Percentiles rank a stretch among this genome's conserved stretches.
These are phyloP conservation scores for Ceratobasidium sp. DNA, from an alignment of 1,284 basidiomycete genomes.

Conservation along the genomic window DNA sequence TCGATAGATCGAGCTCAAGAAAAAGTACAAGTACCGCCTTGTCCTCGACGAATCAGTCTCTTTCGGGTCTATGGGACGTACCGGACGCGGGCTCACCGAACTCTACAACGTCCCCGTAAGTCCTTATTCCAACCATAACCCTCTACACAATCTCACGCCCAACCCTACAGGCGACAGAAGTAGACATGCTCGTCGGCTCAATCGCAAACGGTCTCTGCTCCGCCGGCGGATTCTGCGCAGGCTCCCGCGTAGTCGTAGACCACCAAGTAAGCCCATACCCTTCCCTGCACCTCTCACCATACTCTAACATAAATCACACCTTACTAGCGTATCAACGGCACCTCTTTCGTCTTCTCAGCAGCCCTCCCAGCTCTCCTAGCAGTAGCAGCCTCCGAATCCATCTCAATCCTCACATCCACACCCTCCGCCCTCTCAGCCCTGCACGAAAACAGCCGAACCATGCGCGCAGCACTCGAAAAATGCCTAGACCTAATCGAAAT, in stretches of 20 bases:
- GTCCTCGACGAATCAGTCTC: slow-evolving; percentile 96
- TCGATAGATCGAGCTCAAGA: slow-evolving; percentile 86
- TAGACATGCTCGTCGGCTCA: slow-evolving; percentile 89
- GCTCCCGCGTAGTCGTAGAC: slow-evolving; percentile 84
- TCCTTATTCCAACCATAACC: slow-evolving; percentile 37
- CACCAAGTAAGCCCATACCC: slow-evolving; percentile 76
- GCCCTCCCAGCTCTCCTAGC: slow-evolving; percentile 93
- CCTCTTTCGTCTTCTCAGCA: slow-evolving; percentile 96
- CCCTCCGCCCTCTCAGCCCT: slow-evolving; percentile 82
- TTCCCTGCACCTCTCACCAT: no score
- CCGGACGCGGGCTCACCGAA: slow-evolving; percentile 95
- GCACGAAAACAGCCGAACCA: slow-evolving; percentile 83
- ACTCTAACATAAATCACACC: slow-evolving; percentile 15
- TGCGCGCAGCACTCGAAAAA: slow-evolving; percentile 82
- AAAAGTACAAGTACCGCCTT: slow-evolving; percentile 95
- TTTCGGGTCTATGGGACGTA: slow-evolving; percentile 92
- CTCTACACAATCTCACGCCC: not conserved
- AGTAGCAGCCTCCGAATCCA: slow-evolving; percentile 87
- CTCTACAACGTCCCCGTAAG: slow-evolving; percentile 90
- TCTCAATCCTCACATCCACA: slow-evolving; percentile 80
- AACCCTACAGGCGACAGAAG: slow-evolving; percentile 70
- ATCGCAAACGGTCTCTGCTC: slow-evolving; percentile 88
- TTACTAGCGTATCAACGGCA: slow-evolving; percentile 92
- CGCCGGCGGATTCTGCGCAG: slow-evolving; percentile 96
- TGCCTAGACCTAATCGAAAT: slow-evolving; percentile 85